phyloP scores from a whole-genome alignment of 345 rosid genomes.

The Noccaea bulbosa region DNA sequence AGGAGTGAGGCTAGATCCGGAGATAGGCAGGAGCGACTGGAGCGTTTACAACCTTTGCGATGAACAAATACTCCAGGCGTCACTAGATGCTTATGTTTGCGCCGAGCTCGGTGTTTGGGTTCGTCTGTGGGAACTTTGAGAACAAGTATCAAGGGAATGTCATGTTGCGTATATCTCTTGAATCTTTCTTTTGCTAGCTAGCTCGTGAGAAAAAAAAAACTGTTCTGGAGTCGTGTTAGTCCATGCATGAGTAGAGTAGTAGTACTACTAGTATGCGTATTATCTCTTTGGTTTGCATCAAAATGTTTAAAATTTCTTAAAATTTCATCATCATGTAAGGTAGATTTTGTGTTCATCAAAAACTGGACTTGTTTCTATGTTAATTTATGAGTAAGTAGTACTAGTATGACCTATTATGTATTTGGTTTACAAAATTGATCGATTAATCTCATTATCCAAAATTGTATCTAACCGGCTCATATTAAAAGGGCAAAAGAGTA shows the following conservation, averaged over 20 bases:
- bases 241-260: no score
- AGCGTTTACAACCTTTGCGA: conserved; percentile 27
- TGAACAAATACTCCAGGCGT: conserved; percentile 45
- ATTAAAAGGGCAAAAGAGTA: conserved; percentile 25
- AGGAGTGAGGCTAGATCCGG: conserved; percentile 40
- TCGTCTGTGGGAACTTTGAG: conserved; percentile 19
- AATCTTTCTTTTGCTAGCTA: conserved; percentile 8
- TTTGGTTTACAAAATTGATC: background rate
- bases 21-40: conserved; percentile 49
- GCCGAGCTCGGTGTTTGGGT: conserved; percentile 33
- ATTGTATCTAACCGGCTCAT: background rate
- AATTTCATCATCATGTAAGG: no score
- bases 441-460: background rate
- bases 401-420: background rate
- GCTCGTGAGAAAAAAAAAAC: background rate
- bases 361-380: no score
- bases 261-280: no score
- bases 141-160: background rate
- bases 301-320: no score
- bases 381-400: no score
- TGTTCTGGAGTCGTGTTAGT: background rate
- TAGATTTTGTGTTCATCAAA: no score
- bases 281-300: no score
- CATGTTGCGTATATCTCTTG: background rate
- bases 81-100: conserved; percentile 40